Conservation (phyloP, 805 yeast genomes). For the Candida sanyiensis region DNA sequence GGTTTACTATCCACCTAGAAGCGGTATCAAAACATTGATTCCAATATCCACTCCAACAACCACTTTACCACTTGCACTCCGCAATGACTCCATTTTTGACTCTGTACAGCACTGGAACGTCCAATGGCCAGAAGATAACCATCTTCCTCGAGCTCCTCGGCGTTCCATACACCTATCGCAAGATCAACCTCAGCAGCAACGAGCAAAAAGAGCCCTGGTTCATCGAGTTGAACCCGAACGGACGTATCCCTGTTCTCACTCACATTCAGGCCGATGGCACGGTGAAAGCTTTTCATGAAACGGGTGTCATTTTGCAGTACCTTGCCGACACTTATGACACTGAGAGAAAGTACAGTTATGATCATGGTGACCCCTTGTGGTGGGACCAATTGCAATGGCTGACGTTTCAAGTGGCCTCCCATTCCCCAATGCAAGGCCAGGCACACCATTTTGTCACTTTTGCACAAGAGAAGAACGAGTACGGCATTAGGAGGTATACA, state of each 20-base stretch:
- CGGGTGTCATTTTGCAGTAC: constrained; percentile 53
- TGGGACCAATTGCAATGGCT: constrained; percentile 47
- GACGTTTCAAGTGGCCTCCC: constrained; percentile 49
- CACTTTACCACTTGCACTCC: no score
- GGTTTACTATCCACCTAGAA: no score
- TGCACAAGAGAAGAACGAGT: constrained; percentile 44
- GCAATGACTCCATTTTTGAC: no score
- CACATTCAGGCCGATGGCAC: constrained; percentile 33
- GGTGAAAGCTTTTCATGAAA: constrained; percentile 42
- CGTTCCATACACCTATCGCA: constrained; percentile 27
- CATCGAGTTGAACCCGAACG: constrained; percentile 50
- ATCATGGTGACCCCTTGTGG: constrained; percentile 35
- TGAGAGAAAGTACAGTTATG: constrained; percentile 35
- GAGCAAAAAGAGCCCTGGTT: constrained; percentile 53
- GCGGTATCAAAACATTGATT: no score
- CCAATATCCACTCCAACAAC: no score
- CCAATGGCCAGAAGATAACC: constrained; percentile 36
- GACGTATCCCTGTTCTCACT: constrained; percentile 50
- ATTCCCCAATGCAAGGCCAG: constrained; percentile 50
- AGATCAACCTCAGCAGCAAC: constrained; percentile 35
- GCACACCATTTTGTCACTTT: constrained; percentile 39
- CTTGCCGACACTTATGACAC: constrained; percentile 53
- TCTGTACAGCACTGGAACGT: constrained; percentile 34
- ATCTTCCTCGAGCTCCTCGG: constrained; percentile 29
- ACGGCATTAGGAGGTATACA: constrained; percentile 43